A percentile compares a stretch with the other conserved stretches of the same genome.
phyloP scores from a whole-genome alignment of 306 rosid genomes.

The Medicago arabica region DNA sequence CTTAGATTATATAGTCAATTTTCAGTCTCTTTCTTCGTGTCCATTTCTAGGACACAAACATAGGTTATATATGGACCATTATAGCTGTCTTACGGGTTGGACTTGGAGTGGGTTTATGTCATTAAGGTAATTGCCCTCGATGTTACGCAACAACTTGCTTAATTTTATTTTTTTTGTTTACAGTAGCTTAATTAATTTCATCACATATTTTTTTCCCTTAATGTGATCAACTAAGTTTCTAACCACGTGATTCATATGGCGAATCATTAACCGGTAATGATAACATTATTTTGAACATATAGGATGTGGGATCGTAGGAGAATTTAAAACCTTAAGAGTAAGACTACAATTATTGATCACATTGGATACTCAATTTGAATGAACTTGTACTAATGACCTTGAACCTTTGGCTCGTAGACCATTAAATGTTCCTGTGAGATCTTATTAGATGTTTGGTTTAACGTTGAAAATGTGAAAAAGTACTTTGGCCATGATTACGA shows the following conservation, averaged over 20 bases:
- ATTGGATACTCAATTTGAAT: not conserved
- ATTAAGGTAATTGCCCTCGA: slow-evolving; percentile 53
- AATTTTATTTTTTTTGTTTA: not conserved
- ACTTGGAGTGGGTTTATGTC: slow-evolving; percentile 39
- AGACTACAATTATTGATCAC: no score
- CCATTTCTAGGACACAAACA: slow-evolving; percentile 44
- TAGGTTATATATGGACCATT: slow-evolving; percentile 46
- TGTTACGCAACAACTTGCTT: slow-evolving; percentile 51
- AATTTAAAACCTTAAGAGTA: no score
- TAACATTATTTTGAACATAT: not conserved
- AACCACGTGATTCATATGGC: not conserved
- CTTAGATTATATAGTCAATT: not conserved
- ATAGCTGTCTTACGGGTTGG: slow-evolving; percentile 15
- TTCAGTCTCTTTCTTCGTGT: slow-evolving; percentile 24
- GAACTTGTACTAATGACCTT: not conserved
- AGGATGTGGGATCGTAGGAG: no score
- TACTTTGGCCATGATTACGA: not conserved
- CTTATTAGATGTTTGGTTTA: not conserved
- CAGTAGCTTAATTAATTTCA: not conserved
- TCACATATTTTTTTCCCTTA: not conserved
- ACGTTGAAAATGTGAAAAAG: not conserved
- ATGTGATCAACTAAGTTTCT: not conserved
- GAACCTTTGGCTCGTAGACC: not conserved
- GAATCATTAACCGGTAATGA: not conserved
- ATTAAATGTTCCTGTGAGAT: not conserved